Evolutionary conservation across 2,329 filamentous ascomycete species (phyloP).

Genomic region (Arthrobotrys conoides): DNA sequence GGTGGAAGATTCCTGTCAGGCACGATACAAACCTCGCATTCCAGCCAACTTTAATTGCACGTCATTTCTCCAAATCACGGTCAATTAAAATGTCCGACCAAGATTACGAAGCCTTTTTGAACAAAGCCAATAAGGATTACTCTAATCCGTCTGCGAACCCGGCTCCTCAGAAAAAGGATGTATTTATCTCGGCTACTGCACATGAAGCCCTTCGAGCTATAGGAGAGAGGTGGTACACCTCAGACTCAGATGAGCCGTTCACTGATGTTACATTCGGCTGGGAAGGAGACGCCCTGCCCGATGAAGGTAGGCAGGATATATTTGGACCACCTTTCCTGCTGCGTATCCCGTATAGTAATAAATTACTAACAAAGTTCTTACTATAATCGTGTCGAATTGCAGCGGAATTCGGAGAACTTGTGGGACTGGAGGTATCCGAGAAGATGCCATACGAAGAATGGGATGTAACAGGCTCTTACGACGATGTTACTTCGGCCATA

Average conservation of each 20-base stretch:
- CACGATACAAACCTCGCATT: constrained; percentile 56
- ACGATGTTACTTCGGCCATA: constrained; percentile 75
- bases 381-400: constrained; percentile 40
- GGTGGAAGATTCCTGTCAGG: constrained; percentile 46
- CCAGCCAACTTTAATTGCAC: constrained; percentile 59
- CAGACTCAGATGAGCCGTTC: constrained; percentile 83
- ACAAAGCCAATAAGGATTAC: constrained; percentile 84
- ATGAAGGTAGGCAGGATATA: constrained; percentile 58
- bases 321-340: constrained; percentile 6
- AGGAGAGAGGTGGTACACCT: constrained; percentile 76
- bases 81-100: constrained; percentile 74
- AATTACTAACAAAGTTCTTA: constrained; percentile 37
- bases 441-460: constrained; percentile 80
- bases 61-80: constrained; percentile 46
- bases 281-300: constrained; percentile 60
- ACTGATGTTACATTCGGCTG: constrained; percentile 59
- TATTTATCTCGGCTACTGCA: constrained; percentile 72
- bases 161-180: constrained; percentile 63
- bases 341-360: constrained; percentile 20
- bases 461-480: constrained; percentile 80
- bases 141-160: constrained; percentile 65
- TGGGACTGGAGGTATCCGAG: constrained; percentile 73
- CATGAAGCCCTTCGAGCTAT: constrained; percentile 74
- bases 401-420: constrained; percentile 80
- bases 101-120: constrained; percentile 85